Base-by-base conservation (phyloP, 2,329 filamentous ascomycete genomes). In the Colletotrichum sp. region DNA sequence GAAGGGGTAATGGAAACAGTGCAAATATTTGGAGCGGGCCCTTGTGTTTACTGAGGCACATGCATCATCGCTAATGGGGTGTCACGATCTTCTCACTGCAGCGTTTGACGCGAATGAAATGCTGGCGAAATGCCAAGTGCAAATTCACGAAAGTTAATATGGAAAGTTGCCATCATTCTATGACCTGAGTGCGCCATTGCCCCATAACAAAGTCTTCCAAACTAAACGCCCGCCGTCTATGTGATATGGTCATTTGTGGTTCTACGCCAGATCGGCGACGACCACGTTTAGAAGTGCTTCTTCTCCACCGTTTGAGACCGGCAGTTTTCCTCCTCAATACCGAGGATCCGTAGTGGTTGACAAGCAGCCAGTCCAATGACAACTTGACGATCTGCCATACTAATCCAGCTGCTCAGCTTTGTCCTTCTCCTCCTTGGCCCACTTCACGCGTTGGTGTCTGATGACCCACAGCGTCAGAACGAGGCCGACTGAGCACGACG, bases 391-490 rank as follows among this genome's bases (percentile, higher is more conserved):
- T 24, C 13, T 26, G 8, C 39, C 28, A 49, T 21, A 55, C 77
- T 69, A 85, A 63, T 86, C 83, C 68, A 88, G 86, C 68, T 88
- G 83, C 6, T 83, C 82, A 2, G 81, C 82, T 72, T 85, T 85
- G 3, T 81, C 82, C 74, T 85, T 85, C 65, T 79, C 80, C 76
- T 84, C 85, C 36, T 82, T 81, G n/a, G 79, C 81, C 68, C 85
- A 82, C 71, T 84, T 80, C 21, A 79, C 78, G 71, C 87, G 86
- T 82, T 94, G 91, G 77, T 92, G 88, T 70, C 88, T 87, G 71
- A 96, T 95, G 32, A 93, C 91, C 89, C 91, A 94, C 34, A 98
- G 83, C 69, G 93, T 94, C 49, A 96, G 90, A 0, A 87, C 83
- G 2, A 97, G 87, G 0, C 95, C 96, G 2, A 93, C 80, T 1